Evolutionary conservation across 164 flowering plant species (phyloP).

Genomic region (Aristolochia contorta): DNA sequence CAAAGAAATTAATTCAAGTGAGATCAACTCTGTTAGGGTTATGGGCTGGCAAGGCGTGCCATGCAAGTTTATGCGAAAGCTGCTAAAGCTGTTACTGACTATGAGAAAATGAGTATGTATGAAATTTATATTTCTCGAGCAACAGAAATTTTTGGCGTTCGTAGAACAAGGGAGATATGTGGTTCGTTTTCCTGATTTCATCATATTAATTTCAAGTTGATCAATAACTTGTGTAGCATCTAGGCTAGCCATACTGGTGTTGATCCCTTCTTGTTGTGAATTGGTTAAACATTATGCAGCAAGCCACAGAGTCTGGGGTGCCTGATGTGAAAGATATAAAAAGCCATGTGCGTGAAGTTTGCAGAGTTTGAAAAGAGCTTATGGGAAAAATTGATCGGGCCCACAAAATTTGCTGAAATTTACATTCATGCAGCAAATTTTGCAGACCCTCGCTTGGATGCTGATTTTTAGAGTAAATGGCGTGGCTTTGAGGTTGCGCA

Average conservation of each 20-base stretch:
- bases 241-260: not conserved
- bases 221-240: not conserved
- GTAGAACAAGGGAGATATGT: conserved; percentile 85
- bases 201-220: not conserved
- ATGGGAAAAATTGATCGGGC: conserved; percentile 90
- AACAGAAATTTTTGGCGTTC: conserved; percentile 89
- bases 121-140: conserved; percentile 92
- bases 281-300: conserved; percentile 19
- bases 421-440: conserved; percentile 58
- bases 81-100: conserved; percentile 74
- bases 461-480: conserved; percentile 80
- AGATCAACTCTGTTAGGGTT: no score
- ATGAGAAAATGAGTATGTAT: conserved; percentile 84
- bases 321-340: conserved; percentile 86
- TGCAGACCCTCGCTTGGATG: conserved; percentile 77
- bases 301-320: conserved; percentile 83
- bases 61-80: conserved; percentile 97
- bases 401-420: conserved; percentile 66
- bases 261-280: not conserved
- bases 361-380: conserved; percentile 89
- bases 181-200: conserved; percentile 11
- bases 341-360: conserved; percentile 80
- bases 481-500: conserved; percentile 92
- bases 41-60: conserved; percentile 86
- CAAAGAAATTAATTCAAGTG: no score